Evolutionary conservation across 2,329 filamentous ascomycete genomes (phyloP).

Genomic region (Aureobasidium leucospermi): DNA sequence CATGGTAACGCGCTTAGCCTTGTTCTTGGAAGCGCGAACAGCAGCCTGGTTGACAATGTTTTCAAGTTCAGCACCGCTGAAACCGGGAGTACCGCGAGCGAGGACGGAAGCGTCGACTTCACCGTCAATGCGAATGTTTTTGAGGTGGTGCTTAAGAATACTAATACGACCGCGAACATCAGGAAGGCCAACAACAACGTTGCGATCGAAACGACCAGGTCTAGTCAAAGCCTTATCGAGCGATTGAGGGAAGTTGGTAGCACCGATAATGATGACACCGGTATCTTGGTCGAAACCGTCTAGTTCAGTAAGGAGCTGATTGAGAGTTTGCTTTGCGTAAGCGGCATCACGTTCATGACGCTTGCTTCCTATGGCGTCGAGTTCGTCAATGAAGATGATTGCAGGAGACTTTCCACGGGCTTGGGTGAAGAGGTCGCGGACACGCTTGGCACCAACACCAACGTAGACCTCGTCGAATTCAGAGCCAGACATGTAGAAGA

Average conservation of each 20-base stretch:
- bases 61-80: constrained; percentile 91
- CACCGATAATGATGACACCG: constrained; percentile 90
- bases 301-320: constrained; percentile 91
- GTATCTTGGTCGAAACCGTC: constrained; percentile 95
- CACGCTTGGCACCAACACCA: constrained; percentile 90
- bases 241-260: constrained; percentile 90
- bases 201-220: constrained; percentile 91
- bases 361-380: constrained; percentile 91
- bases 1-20: constrained; percentile 66
- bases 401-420: constrained; percentile 80
- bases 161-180: constrained; percentile 89
- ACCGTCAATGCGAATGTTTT: constrained; percentile 72
- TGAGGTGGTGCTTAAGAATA: constrained; percentile 88
- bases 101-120: constrained; percentile 80
- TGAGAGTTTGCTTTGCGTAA: constrained; percentile 94
- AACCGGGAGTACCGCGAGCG: constrained; percentile 80
- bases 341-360: constrained; percentile 87
- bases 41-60: constrained; percentile 96
- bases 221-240: constrained; percentile 92
- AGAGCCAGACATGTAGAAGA: constrained; percentile 99
- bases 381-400: constrained; percentile 92
- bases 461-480: constrained; percentile 99
- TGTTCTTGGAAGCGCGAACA: constrained; percentile 84
- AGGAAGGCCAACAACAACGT: constrained; percentile 79
- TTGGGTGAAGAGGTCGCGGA: constrained; percentile 81